Conservation (phyloP, 352 stramenopile genomes). For the Globisporangium cylindrosporum region DNA sequence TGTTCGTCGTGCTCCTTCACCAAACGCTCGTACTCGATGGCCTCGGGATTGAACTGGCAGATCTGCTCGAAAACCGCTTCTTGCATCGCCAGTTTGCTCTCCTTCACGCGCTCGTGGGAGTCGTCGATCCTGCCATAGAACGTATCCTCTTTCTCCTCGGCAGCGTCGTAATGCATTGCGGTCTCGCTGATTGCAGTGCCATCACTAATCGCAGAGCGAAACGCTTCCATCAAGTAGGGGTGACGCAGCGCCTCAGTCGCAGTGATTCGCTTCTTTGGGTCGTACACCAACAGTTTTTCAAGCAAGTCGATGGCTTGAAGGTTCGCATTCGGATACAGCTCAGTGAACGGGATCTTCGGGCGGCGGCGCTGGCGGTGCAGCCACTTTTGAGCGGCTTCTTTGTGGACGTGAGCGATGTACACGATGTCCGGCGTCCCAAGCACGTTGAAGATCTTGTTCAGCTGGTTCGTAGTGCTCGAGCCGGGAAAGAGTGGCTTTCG, state of each 20-base stretch:
- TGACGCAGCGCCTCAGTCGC: slow-evolving; percentile 95
- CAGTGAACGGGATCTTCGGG: slow-evolving; percentile 56
- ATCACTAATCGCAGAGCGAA: slow-evolving; percentile 37
- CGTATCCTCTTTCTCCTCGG: slow-evolving; percentile 56
- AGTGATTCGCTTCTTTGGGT: slow-evolving; percentile 67
- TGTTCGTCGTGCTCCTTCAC: slow-evolving; percentile 60
- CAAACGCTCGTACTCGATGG: slow-evolving; percentile 56
- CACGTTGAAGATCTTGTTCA: slow-evolving; percentile 96
- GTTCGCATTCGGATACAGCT: slow-evolving; percentile 79
- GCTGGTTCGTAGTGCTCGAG: slow-evolving; percentile 94
- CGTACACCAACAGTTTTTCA: slow-evolving; percentile 68
- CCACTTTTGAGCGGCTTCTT: slow-evolving; percentile 70
- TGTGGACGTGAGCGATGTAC: slow-evolving; percentile 64
- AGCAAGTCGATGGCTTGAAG: slow-evolving; percentile 63
- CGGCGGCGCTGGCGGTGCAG: slow-evolving; percentile 58
- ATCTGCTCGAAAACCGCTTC: slow-evolving; percentile 79
- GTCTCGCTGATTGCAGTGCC: slow-evolving; percentile 16
- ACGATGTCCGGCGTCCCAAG: slow-evolving; percentile 82
- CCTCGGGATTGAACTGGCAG: slow-evolving; percentile 73
- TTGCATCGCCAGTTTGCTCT: slow-evolving; percentile 69
- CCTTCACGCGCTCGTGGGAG: slow-evolving; percentile 59
- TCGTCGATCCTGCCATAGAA: slow-evolving; percentile 72
- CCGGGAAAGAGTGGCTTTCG: slow-evolving; percentile 96
- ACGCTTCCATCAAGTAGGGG: slow-evolving; percentile 86
- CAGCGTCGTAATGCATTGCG: slow-evolving; percentile 34